These are phyloP conservation scores for Phytophthora meadii DNA, from an alignment of 352 stramenopile species.

Conservation along the genomic window DNA sequence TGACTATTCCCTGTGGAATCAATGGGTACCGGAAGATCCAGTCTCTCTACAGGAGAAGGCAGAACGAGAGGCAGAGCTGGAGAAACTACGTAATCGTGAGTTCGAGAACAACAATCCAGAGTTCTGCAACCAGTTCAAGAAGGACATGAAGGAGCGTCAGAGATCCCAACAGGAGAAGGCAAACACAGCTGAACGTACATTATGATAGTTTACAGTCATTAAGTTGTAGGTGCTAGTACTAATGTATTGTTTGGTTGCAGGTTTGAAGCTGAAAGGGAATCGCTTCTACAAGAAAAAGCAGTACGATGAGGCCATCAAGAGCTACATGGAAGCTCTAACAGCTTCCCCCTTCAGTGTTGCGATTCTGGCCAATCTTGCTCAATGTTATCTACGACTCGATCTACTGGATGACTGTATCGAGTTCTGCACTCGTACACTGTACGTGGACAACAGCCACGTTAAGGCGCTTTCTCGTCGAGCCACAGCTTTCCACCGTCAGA, in stretches of 20 bases:
- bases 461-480: constrained; percentile 78
- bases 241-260: constrained; percentile 31
- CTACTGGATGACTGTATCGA: constrained; percentile 67
- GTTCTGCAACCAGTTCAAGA: constrained; percentile 82
- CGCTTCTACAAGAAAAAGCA: constrained; percentile 64
- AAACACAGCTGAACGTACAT: constrained; percentile 60
- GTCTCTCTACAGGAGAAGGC: constrained; percentile 70
- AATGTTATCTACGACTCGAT: constrained; percentile 62
- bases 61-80: constrained; percentile 54
- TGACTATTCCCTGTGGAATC: constrained; percentile 82
- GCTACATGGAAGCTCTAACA: constrained; percentile 76
- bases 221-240: no score
- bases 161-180: constrained; percentile 60
- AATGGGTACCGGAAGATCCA: constrained; percentile 79
- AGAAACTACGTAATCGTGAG: constrained; percentile 71
- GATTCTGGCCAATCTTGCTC: constrained; percentile 77
- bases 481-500: constrained; percentile 55
- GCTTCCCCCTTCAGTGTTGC: constrained; percentile 64
- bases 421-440: constrained; percentile 74
- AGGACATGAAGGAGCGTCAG: constrained; percentile 73
- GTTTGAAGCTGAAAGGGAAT: constrained; percentile 68
- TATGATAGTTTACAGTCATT: no score
- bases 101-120: constrained; percentile 83
- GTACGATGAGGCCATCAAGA: constrained; percentile 58
- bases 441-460: constrained; percentile 58